These are phyloP conservation scores for Trichosporon sp. DNA, from an alignment of 1,284 basidiomycete species.

Conservation along the genomic window DNA sequence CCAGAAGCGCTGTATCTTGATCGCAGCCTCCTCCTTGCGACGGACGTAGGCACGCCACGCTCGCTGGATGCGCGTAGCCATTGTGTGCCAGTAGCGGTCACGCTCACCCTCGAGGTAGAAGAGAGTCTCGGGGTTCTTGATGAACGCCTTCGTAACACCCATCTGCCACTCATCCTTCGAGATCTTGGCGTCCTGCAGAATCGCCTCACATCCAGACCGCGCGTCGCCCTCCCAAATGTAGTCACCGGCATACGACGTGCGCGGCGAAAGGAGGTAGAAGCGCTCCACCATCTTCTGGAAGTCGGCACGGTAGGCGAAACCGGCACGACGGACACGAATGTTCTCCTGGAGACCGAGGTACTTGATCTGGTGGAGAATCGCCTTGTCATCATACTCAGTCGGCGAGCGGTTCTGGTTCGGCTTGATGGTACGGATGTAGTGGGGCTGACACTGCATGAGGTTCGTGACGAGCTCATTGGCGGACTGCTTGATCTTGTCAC, in stretches of 20 bases:
- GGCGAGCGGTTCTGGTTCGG: constrained; percentile 95
- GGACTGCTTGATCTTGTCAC: constrained; percentile 95
- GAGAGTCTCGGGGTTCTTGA: constrained; percentile 99
- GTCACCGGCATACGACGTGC: constrained; percentile 97
- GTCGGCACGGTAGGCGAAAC: constrained; percentile 83
- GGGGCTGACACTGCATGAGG: constrained; percentile 92
- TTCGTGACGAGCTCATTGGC: constrained; percentile 95
- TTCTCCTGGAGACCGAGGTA: constrained; percentile 99
- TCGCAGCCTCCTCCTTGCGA: constrained; percentile 92
- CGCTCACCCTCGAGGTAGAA: constrained; percentile 99
- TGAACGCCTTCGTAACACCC: constrained; percentile 98
- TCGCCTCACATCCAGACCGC: constrained; percentile 88
- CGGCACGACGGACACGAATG: constrained; percentile 92
- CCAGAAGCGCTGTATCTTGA: constrained; percentile 97
- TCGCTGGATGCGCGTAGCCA: constrained; percentile 95
- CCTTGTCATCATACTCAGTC: constrained; percentile 90
- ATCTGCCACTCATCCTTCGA: constrained; percentile 98
- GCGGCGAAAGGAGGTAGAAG: constrained; percentile 92
- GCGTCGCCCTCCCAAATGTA: constrained; percentile 95
- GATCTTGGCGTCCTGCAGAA: constrained; percentile 93
- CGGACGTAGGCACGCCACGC: constrained; percentile 95
- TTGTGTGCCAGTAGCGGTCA: constrained; percentile 99
- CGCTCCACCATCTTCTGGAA: constrained; percentile 99
- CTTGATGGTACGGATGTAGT: constrained; percentile 99
- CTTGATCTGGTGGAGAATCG: constrained; percentile 97